Conservation (phyloP, 1,139 yeast genomes). For the Yamadazyma spencermartinsiae region DNA sequence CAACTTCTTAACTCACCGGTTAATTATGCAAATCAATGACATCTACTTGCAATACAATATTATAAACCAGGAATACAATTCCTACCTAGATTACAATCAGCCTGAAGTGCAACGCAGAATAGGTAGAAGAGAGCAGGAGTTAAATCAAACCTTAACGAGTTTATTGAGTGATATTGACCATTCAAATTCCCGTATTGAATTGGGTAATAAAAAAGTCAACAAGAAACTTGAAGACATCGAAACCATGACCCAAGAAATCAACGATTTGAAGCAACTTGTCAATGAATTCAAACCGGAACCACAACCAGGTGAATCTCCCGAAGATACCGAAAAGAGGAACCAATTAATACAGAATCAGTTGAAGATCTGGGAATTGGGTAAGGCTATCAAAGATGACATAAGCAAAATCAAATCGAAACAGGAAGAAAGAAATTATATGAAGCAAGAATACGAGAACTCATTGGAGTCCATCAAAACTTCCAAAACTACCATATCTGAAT, state of each 20-base stretch:
- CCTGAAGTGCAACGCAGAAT: conserved; percentile 23
- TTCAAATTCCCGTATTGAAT: conserved; percentile 38
- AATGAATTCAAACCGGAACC: conserved; percentile 15
- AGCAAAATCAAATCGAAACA: conserved; percentile 36
- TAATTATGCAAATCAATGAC: conserved; percentile 37
- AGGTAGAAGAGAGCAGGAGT: conserved; percentile 37
- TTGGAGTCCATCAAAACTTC: conserved; percentile 56
- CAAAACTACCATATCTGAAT: conserved; percentile 34
- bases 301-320: conserved; percentile 13
- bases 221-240: conserved; percentile 37
- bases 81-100: conserved; percentile 24
- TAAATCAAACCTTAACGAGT: conserved; percentile 27
- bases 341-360: conserved; percentile 29
- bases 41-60: conserved; percentile 27
- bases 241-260: conserved; percentile 21
- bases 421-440: conserved; percentile 66
- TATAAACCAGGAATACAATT: conserved; percentile 29
- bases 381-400: conserved; percentile 38
- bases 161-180: conserved; percentile 39
- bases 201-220: conserved; percentile 40
- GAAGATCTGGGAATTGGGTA: conserved; percentile 40
- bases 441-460: conserved; percentile 64
- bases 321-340: conserved; percentile 17
- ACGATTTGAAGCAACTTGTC: conserved; percentile 21
- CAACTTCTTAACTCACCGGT: conserved; percentile 33